Evolutionary conservation across 2,329 filamentous ascomycete genomes (phyloP).

Genomic region (Talaromyces verruculosus): DNA sequence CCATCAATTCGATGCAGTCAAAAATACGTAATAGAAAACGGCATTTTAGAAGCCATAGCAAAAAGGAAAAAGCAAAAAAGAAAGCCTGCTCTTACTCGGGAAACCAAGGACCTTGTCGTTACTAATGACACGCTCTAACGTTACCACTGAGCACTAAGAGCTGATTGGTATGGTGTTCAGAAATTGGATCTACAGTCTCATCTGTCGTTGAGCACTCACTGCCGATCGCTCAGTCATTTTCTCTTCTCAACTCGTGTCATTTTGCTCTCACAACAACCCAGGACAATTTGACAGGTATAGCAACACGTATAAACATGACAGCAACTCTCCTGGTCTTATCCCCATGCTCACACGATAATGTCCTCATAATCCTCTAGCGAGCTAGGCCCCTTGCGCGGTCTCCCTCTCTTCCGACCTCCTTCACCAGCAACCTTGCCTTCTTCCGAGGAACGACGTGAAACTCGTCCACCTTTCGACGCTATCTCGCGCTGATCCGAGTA

Average conservation of each 20-base stretch:
- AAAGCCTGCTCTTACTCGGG: not conserved
- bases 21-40: not conserved
- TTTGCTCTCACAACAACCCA: not conserved
- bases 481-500: conserved; percentile 27
- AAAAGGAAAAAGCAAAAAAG: not conserved
- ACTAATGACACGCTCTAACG: conserved; percentile 14
- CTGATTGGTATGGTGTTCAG: not conserved
- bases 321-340: not conserved
- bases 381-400: conserved; percentile 1
- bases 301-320: not conserved
- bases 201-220: not conserved
- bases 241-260: not conserved
- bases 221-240: not conserved
- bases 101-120: conserved; percentile 12
- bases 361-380: conserved; percentile 15
- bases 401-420: conserved; percentile 20
- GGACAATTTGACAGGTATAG: not conserved
- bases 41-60: not conserved
- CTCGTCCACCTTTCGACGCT: conserved; percentile 28
- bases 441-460: conserved; percentile 18
- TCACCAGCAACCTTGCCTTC: conserved; percentile 18
- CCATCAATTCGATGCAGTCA: no score
- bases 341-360: conserved; percentile 6
- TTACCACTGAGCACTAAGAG: conserved; percentile 11
- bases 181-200: not conserved